Conservation (phyloP, 2,329 filamentous ascomycete species). For the Colletotrichum sp. region DNA sequence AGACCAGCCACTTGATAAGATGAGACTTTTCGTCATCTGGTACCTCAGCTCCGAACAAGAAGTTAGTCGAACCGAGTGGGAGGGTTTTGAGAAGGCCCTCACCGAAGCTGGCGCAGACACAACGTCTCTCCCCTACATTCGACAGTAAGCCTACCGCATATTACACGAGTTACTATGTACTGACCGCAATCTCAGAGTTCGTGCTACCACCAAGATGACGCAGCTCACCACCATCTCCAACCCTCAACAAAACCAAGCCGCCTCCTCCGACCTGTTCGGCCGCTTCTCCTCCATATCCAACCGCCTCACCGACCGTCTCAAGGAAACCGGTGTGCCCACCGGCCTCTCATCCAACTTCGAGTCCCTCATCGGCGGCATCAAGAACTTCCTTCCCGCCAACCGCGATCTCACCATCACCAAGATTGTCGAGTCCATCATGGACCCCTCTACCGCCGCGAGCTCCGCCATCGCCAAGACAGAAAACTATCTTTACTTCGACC, state of each 20-base stretch:
- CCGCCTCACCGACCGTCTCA: constrained; percentile 90
- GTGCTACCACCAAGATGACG: constrained; percentile 96
- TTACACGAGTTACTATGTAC: background rate
- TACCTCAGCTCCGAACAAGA: constrained; percentile 93
- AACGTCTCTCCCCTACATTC: constrained; percentile 81
- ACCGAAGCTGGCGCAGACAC: constrained; percentile 77
- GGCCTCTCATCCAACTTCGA: constrained; percentile 82
- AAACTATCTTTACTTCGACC: constrained; percentile 96
- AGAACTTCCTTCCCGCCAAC: constrained; percentile 96
- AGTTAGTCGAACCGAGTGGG: constrained; percentile 80
- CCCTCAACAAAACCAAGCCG: constrained; percentile 65
- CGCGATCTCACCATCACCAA: constrained; percentile 96
- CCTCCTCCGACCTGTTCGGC: constrained; percentile 82
- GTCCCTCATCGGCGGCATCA: constrained; percentile 92
- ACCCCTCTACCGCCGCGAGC: constrained; percentile 86
- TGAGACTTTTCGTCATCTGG: constrained; percentile 96
- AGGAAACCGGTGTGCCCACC: constrained; percentile 81
- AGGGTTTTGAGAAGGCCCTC: constrained; percentile 84
- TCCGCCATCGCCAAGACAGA: constrained; percentile 96
- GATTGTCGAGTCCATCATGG: constrained; percentile 98
- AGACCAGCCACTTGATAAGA: constrained; percentile 83
- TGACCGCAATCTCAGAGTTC: constrained; percentile 61
- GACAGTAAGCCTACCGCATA: constrained; percentile 64
- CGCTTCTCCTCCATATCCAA: constrained; percentile 92
- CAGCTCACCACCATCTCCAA: constrained; percentile 93